Evolutionary conservation across 257 asterid genomes (phyloP), one percentile per base, ranked within the genome.

Genomic region (Ilex aquifolium): DNA sequence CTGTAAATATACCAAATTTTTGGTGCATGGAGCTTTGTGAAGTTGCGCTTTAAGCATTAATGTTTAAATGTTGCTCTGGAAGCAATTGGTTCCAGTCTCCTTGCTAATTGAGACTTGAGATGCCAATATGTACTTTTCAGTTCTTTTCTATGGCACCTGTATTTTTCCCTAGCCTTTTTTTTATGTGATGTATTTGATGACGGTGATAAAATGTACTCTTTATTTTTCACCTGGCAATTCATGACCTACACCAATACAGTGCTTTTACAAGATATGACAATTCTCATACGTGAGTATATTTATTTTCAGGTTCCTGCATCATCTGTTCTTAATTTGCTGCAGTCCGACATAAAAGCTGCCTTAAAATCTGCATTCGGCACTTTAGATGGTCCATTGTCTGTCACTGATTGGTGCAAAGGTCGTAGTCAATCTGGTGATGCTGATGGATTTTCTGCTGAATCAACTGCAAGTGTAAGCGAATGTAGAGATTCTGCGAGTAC

Each of bases 381-480:
- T 72, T 80, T 82, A 74, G 99, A 93, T 74, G 99, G 99, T 70
- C 99, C 99, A 56, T 75, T 93, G 32, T 79, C 95, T 60, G 90
- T 93, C 53, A 83, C 70, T 32, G 97, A 93, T 80, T 93, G 97
- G 97, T 93, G 97, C 76, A 93, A 84, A 85, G 97, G 99, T 63
- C 92, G 94, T 69, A 78, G 79, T 81, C 84, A 79, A 68, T 81
- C 88, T 77, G 64, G 42, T 78, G 99, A 92, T 73, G 71, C 82
- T 32, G 97, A 93, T 65, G 97, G 94, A 56, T 77, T 82, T 72
- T 87, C 88, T 75, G 84, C 88, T 10, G 99, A 93, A 81, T 88
- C 97, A 27, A 84, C 95, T 77, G 95, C 93, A 65, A 88, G 95
- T 82, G 95, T 87, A 63, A 86, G 89, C 72, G 98, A 88, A 67